These are phyloP conservation scores for Aspergillus caelatus DNA, from an alignment of 2,329 filamentous ascomycete genomes.

Conservation along the genomic window DNA sequence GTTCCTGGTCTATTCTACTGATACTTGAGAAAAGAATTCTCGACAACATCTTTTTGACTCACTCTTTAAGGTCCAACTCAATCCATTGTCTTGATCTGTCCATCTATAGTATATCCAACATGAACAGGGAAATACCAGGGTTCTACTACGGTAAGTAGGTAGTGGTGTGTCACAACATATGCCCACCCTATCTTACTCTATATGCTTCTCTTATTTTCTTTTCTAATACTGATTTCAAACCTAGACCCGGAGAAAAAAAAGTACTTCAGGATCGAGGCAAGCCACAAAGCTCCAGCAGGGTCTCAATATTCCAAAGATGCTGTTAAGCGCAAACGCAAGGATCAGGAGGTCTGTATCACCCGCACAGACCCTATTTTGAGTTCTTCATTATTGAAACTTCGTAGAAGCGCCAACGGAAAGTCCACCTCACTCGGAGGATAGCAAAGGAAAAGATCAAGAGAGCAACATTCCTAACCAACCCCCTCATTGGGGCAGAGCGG, in stretches of 20 bases:
- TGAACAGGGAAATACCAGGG: conserved; percentile 37
- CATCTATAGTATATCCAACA: conserved; percentile 12
- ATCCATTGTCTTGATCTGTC: background rate
- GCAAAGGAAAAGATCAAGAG: conserved; percentile 38
- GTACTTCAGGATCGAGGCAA: conserved; percentile 68
- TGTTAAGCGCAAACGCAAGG: conserved; percentile 59
- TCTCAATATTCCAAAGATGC: conserved; percentile 61
- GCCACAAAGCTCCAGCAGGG: conserved; percentile 52
- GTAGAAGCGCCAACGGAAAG: conserved; percentile 33
- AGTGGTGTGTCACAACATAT: background rate
- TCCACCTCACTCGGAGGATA: conserved; percentile 28
- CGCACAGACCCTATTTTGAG: background rate
- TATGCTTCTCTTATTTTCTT: background rate
- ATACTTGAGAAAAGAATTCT: background rate
- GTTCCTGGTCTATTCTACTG: background rate
- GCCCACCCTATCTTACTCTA: background rate
- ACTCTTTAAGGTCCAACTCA: background rate
- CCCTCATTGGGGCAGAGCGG: conserved; percentile 30
- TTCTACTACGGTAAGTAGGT: conserved; percentile 37
- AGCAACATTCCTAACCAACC: conserved; percentile 31
- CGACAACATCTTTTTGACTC: background rate
- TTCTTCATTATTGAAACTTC: conserved; percentile 11
- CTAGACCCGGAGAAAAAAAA: conserved; percentile 58
- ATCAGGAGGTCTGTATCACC: conserved; percentile 39
- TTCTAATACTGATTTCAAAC: background rate